These are phyloP conservation scores for Abrus precatorius DNA, from an alignment of 306 rosid genomes.

Conservation along the genomic window DNA sequence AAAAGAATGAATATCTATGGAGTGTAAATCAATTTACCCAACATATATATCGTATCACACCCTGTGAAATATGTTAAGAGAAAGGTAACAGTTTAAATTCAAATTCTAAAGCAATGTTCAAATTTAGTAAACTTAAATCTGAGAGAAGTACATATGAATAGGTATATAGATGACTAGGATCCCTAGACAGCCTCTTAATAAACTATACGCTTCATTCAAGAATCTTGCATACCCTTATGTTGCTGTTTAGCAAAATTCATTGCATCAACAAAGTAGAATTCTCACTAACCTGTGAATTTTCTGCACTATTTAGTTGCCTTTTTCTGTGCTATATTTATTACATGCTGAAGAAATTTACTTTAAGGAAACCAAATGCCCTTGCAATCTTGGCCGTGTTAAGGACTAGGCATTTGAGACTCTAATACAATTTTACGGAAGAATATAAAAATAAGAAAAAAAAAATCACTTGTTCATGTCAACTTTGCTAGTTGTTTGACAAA, in stretches of 20 bases:
- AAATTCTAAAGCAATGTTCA: not conserved
- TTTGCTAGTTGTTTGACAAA: not conserved
- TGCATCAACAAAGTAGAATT: not conserved
- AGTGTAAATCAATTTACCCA: not conserved
- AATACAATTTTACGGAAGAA: slow-evolving; percentile 2
- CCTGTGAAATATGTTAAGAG: not conserved
- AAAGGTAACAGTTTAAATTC: not conserved
- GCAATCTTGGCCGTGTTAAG: not conserved
- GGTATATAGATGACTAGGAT: not conserved
- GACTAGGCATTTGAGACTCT: slow-evolving; percentile 19
- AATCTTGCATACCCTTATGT: not conserved
- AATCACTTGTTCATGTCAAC: not conserved
- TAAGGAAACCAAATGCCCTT: not conserved
- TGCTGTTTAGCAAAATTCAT: not conserved
- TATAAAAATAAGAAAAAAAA: not conserved
- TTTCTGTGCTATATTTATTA: not conserved
- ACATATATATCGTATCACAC: not conserved
- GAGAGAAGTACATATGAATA: not conserved
- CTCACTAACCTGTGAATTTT: slow-evolving; percentile 19
- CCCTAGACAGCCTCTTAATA: not conserved
- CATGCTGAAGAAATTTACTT: slow-evolving; percentile 1
- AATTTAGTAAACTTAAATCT: slow-evolving; percentile 7
- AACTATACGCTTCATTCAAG: not conserved
- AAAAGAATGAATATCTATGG: slow-evolving; percentile 3
- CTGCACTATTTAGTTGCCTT: not conserved